A percentile compares a stretch with the other conserved stretches of the same genome.
Evolutionary conservation across 352 stramenopile species (phyloP).

Genomic region (Globisporangium lucens): DNA sequence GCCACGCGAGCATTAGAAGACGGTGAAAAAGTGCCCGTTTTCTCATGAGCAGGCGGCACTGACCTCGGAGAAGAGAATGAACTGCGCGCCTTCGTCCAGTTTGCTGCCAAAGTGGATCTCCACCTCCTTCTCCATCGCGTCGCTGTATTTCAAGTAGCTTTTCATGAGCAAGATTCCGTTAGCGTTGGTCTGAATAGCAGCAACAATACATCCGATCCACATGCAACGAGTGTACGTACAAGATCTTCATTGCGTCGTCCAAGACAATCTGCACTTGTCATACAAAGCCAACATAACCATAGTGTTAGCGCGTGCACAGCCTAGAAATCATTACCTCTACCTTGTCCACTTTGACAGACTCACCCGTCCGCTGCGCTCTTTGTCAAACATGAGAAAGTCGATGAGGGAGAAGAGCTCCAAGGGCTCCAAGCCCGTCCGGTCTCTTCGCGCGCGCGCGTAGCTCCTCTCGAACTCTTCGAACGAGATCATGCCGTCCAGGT

Average conservation of each 20-base stretch:
- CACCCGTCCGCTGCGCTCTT: slow-evolving; percentile 45
- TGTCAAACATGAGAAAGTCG: slow-evolving; percentile 85
- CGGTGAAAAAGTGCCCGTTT: no score
- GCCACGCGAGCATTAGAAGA: no score
- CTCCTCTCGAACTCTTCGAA: slow-evolving; percentile 77
- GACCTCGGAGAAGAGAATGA: slow-evolving; percentile 64
- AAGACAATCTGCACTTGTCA: slow-evolving; percentile 47
- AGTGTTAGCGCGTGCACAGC: neutral
- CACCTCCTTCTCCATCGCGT: slow-evolving; percentile 81
- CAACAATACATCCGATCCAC: neutral
- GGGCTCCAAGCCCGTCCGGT: slow-evolving; percentile 65
- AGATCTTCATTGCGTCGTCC: slow-evolving; percentile 77
- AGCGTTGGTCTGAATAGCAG: neutral
- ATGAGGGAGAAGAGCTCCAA: slow-evolving; percentile 79
- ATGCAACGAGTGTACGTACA: slow-evolving; percentile 30
- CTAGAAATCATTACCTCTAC: neutral
- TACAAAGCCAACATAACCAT: neutral
- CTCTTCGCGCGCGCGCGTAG: slow-evolving; percentile 60
- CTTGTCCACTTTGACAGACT: neutral
- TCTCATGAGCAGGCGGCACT: neutral
- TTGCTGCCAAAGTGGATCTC: slow-evolving; percentile 65
- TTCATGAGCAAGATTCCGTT: neutral
- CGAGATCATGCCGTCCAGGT: slow-evolving; percentile 63
- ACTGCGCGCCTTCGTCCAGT: slow-evolving; percentile 57
- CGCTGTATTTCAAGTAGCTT: slow-evolving; percentile 74